These are phyloP conservation scores for Irpex rosettiformis DNA, from an alignment of 1,284 basidiomycete species.

Conservation along the genomic window DNA sequence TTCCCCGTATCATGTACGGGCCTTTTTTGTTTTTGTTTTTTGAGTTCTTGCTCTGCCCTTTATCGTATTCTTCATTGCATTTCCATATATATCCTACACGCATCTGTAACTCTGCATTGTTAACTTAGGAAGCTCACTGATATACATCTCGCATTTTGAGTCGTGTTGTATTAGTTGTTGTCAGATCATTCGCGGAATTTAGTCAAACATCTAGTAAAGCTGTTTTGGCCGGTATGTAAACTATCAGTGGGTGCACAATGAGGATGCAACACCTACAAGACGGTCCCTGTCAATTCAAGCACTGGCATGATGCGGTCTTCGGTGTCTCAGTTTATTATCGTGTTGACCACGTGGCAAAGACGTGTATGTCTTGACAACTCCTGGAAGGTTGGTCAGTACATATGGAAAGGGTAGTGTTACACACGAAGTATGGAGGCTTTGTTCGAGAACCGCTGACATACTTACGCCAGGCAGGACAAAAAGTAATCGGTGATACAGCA, in stretches of 20 bases:
- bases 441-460: too few relatives aligned
- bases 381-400: too few relatives aligned
- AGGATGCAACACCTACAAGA: too few relatives aligned
- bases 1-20: not conserved
- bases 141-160: conserved; percentile 5
- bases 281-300: too few relatives aligned
- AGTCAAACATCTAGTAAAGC: too few relatives aligned
- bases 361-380: too few relatives aligned
- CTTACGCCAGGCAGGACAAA: too few relatives aligned
- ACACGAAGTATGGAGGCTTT: not conserved
- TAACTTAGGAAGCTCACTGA: conserved; percentile 9
- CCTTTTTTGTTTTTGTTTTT: not conserved
- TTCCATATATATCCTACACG: conserved; percentile 16
- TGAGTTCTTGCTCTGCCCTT: not conserved
- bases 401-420: not conserved
- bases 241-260: too few relatives aligned
- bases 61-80: conserved; percentile 1
- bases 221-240: not conserved
- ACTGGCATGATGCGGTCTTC: too few relatives aligned
- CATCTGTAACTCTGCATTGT: conserved; percentile 17
- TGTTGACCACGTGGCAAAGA: too few relatives aligned
- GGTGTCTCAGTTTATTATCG: too few relatives aligned
- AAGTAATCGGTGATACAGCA: not conserved
- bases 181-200: too few relatives aligned
- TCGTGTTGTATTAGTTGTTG: not conserved